These are phyloP conservation scores for Sporothrix variecibatus DNA, from an alignment of 2,329 filamentous ascomycete genomes.

Conservation along the genomic window DNA sequence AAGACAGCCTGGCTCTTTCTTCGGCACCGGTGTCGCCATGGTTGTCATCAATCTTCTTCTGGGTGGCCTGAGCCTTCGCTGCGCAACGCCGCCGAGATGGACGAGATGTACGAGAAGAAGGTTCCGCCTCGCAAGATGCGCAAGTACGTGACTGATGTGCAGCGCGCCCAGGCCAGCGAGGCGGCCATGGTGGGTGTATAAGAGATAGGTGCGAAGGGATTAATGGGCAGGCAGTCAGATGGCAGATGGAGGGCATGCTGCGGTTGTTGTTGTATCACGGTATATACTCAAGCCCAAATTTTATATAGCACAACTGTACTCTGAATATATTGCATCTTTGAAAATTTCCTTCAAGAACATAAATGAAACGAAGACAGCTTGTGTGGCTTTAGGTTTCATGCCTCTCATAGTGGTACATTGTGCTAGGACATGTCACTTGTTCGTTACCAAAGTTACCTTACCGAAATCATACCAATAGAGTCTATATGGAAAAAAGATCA, in stretches of 20 bases:
- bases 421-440: too few relatives aligned
- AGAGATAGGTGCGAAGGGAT: background rate
- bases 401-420: too few relatives aligned
- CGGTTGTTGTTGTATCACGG: too few relatives aligned
- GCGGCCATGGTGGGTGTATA: background rate
- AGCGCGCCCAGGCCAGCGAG: background rate
- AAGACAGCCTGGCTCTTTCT: constrained; percentile 34
- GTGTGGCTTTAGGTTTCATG: too few relatives aligned
- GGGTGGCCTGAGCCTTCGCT: constrained; percentile 32
- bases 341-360: too few relatives aligned
- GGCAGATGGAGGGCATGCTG: background rate
- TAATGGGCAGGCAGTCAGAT: background rate
- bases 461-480: too few relatives aligned
- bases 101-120: constrained; percentile 33
- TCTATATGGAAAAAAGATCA: too few relatives aligned
- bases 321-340: too few relatives aligned
- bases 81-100: constrained; percentile 34
- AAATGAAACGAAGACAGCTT: too few relatives aligned
- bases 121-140: constrained; percentile 32
- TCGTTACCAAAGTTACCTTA: too few relatives aligned
- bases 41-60: constrained; percentile 31
- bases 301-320: too few relatives aligned
- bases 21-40: constrained; percentile 29
- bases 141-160: constrained; percentile 30
- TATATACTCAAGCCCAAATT: too few relatives aligned